Evolutionary conservation across 2,329 filamentous ascomycete species (phyloP).

Genomic region (Cladosporium halotolerans): DNA sequence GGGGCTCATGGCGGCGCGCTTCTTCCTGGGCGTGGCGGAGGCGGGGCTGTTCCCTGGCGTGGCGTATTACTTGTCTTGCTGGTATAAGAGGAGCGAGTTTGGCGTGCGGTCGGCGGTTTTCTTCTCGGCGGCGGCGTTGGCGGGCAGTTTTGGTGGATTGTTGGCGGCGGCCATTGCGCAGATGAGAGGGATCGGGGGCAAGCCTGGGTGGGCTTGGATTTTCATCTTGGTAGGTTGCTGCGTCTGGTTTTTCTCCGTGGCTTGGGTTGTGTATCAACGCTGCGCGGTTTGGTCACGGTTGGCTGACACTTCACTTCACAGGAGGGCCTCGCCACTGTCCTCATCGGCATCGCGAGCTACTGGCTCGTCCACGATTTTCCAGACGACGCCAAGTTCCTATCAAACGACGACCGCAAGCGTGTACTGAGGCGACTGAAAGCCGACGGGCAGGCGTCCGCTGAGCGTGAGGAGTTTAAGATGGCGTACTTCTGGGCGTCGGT

Average conservation of each 20-base stretch:
- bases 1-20: slow-evolving; percentile 25
- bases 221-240: not conserved
- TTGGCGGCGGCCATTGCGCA: slow-evolving; percentile 64
- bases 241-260: not conserved
- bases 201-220: slow-evolving; percentile 19
- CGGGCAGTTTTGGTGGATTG: slow-evolving; percentile 70
- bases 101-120: slow-evolving; percentile 76
- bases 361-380: slow-evolving; percentile 83
- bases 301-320: not conserved
- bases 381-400: slow-evolving; percentile 61
- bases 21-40: slow-evolving; percentile 29
- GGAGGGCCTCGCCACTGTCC: slow-evolving; percentile 61
- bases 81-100: slow-evolving; percentile 74
- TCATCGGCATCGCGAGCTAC: slow-evolving; percentile 62
- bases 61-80: slow-evolving; percentile 68
- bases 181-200: slow-evolving; percentile 57
- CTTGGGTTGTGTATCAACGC: too few species aligned
- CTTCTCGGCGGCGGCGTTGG: slow-evolving; percentile 74
- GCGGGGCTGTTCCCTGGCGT: slow-evolving; percentile 57
- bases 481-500: slow-evolving; percentile 65
- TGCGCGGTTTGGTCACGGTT: slow-evolving; percentile 24
- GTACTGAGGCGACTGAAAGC: slow-evolving; percentile 63
- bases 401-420: slow-evolving; percentile 60
- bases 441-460: slow-evolving; percentile 69
- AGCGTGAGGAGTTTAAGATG: slow-evolving; percentile 69